Conservation (phyloP, 2,329 filamentous ascomycete genomes). For the Pestalotiopsis sp. region DNA sequence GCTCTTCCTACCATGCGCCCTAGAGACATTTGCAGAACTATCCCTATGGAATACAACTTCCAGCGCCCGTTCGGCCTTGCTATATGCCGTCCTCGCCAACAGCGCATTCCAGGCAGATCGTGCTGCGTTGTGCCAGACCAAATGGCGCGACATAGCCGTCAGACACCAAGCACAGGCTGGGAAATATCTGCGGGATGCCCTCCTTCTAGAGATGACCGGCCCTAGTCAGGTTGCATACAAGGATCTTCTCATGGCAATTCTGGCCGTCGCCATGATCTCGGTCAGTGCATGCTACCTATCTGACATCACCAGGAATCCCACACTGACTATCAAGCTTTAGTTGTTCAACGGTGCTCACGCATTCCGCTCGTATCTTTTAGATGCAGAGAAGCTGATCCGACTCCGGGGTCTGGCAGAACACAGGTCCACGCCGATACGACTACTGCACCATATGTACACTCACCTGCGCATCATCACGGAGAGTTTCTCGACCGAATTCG, state of each 20-base stretch:
- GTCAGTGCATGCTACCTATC: slow-evolving; percentile 16
- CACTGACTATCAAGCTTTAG: background rate
- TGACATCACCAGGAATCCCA: background rate
- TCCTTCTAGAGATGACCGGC: slow-evolving; percentile 34
- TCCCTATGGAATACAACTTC: slow-evolving; percentile 41
- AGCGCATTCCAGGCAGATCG: slow-evolving; percentile 39
- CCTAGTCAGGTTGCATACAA: slow-evolving; percentile 43
- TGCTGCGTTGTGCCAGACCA: slow-evolving; percentile 12
- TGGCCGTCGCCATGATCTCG: slow-evolving; percentile 30
- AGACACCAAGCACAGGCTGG: slow-evolving; percentile 33
- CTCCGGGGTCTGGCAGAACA: slow-evolving; percentile 37
- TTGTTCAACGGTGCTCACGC: slow-evolving; percentile 16
- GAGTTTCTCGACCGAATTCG: slow-evolving; percentile 29
- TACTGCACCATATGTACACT: slow-evolving; percentile 50
- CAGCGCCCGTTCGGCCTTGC: slow-evolving; percentile 38
- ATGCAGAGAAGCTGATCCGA: slow-evolving; percentile 46
- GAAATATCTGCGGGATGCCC: slow-evolving; percentile 33
- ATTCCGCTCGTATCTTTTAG: slow-evolving; percentile 31
- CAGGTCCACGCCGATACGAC: slow-evolving; percentile 43
- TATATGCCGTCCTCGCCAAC: slow-evolving; percentile 42
- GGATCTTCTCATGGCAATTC: slow-evolving; percentile 45
- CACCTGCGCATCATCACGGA: slow-evolving; percentile 48
- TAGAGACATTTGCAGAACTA: slow-evolving; percentile 43
- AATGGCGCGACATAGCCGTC: slow-evolving; percentile 31
- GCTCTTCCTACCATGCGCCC: slow-evolving; percentile 42